A percentile compares a stretch with the other conserved stretches of the same genome.
These are phyloP conservation scores for Camillea tinctor DNA, from an alignment of 2,329 filamentous ascomycete genomes.

Conservation along the genomic window DNA sequence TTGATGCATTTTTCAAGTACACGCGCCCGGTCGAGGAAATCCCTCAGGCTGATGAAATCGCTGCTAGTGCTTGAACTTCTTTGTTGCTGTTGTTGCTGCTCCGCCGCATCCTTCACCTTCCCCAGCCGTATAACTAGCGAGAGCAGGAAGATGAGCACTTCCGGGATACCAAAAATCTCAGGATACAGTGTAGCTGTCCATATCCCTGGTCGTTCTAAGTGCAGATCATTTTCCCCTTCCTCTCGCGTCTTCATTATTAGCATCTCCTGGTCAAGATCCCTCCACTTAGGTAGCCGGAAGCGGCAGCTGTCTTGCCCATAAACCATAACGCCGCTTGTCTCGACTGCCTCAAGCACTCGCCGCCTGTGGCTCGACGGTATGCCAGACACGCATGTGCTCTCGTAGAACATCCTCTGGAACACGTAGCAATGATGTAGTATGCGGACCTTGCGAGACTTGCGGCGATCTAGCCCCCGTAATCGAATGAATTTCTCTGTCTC, in stretches of 20 bases:
- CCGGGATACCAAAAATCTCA: slow-evolving; percentile 41
- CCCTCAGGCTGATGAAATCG: slow-evolving; percentile 20
- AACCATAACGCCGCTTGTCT: slow-evolving; percentile 15
- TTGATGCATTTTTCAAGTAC: slow-evolving; percentile 34
- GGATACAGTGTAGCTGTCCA: slow-evolving; percentile 40
- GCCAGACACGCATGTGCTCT: slow-evolving; percentile 33
- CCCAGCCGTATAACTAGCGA: slow-evolving; percentile 37
- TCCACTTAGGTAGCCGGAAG: too few relatives aligned
- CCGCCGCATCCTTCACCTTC: slow-evolving; percentile 34
- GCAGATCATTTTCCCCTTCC: too few relatives aligned
- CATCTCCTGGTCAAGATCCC: too few relatives aligned
- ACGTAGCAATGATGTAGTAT: slow-evolving; percentile 43
- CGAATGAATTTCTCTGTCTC: slow-evolving; percentile 41
- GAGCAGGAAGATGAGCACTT: slow-evolving; percentile 33
- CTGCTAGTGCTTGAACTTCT: not conserved
- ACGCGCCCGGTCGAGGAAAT: slow-evolving; percentile 34
- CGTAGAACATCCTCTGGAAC: slow-evolving; percentile 39
- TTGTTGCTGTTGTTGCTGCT: slow-evolving; percentile 6
- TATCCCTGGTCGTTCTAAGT: slow-evolving; percentile 18
- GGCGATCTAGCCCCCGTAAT: slow-evolving; percentile 34
- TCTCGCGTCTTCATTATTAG: too few relatives aligned
- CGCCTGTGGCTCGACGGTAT: slow-evolving; percentile 15
- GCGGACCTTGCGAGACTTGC: slow-evolving; percentile 40
- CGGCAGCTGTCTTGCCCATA: slow-evolving; percentile 31
- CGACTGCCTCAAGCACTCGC: slow-evolving; percentile 18